These are phyloP conservation scores for Flaveria robusta DNA, from an alignment of 129 eudicot genomes.

Conservation along the genomic window DNA sequence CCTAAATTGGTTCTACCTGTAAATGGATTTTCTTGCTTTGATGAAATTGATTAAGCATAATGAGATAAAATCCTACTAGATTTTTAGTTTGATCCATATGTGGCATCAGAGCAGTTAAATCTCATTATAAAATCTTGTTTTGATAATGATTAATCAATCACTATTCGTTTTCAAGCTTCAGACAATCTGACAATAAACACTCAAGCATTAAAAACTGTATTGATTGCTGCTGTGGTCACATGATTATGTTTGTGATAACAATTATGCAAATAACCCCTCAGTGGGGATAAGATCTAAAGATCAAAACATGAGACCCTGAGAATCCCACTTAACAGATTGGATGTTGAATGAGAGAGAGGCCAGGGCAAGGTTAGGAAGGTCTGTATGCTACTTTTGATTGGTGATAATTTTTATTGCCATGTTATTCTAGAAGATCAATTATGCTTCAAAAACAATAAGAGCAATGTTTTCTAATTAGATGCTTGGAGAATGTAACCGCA, in stretches of 20 bases:
- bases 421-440: neutral
- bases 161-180: neutral
- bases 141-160: neutral
- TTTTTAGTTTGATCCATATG: neutral
- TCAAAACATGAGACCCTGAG: neutral
- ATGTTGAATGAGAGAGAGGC: neutral
- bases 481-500: neutral
- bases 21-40: neutral
- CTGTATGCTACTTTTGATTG: neutral
- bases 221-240: neutral
- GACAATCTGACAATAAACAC: neutral
- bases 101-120: neutral
- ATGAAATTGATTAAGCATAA: neutral
- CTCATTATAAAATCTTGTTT: neutral
- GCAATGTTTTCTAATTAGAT: neutral
- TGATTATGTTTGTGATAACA: slow-evolving; percentile 1
- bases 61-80: neutral
- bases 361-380: neutral
- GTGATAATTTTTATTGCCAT: neutral
- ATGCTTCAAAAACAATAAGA: neutral
- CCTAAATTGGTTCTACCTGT: neutral
- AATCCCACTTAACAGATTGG: neutral
- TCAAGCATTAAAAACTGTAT: neutral
- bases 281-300: neutral
- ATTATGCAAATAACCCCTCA: neutral